phyloP scores from a whole-genome alignment of 192 early-diverging fungal genomes.

The Podila minutissima region DNA sequence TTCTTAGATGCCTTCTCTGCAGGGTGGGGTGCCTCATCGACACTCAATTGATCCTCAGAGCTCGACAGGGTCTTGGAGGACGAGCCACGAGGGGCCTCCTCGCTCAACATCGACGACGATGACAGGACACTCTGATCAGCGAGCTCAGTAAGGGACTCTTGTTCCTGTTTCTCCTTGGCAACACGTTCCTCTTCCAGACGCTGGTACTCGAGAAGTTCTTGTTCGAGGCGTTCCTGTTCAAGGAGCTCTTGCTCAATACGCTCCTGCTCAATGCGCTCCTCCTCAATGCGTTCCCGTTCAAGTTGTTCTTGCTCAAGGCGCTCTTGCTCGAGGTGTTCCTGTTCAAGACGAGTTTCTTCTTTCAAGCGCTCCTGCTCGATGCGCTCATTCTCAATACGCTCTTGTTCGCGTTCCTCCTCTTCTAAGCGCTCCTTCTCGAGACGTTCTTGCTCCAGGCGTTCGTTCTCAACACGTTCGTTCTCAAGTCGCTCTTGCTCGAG shows the following conservation, averaged over 20 bases:
- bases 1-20: conserved; percentile 35
- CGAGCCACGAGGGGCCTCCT: neutral
- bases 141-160: neutral
- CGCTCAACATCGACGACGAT: neutral
- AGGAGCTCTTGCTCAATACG: conserved; percentile 1
- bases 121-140: neutral
- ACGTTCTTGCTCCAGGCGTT: conserved; percentile 17
- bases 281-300: neutral
- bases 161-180: neutral
- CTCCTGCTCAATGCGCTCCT: conserved; percentile 3
- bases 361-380: conserved; percentile 7
- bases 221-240: conserved; percentile 1
- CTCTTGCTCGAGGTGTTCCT: neutral
- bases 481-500: conserved; percentile 7
- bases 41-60: conserved; percentile 27
- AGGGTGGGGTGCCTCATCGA: conserved; percentile 18
- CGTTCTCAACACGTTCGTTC: conserved; percentile 14
- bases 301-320: too few species aligned
- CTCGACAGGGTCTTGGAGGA: conserved; percentile 7
- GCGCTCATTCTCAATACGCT: neutral
- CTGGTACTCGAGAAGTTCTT: neutral
- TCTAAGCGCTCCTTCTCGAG: conserved; percentile 11
- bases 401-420: neutral
- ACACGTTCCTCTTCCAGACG: conserved; percentile 1
- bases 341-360: neutral